Evolutionary conservation across 257 asterid species (phyloP).

Genomic region (Gentiana macrophylla): DNA sequence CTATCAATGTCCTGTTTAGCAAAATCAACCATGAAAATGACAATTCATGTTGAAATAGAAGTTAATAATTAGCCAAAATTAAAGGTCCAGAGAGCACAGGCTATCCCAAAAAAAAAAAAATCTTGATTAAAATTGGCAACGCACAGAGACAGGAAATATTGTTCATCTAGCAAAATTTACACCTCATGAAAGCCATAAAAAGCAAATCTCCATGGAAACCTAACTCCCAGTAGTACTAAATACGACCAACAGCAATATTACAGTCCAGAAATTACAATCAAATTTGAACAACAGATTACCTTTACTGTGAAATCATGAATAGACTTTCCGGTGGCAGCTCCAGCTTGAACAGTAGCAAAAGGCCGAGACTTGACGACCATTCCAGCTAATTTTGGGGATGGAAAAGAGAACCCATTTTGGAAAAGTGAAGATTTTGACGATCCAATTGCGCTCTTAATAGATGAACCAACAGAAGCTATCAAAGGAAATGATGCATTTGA

Average conservation of each 20-base stretch:
- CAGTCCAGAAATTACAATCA: too few relatives aligned
- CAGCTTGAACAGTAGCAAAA: slow-evolving; percentile 41
- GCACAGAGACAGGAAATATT: too few relatives aligned
- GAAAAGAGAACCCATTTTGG: slow-evolving; percentile 41
- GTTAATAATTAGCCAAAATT: too few relatives aligned
- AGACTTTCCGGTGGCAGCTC: slow-evolving; percentile 78
- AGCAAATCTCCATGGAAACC: too few relatives aligned
- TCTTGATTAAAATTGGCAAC: too few relatives aligned
- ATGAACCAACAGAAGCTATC: slow-evolving; percentile 25
- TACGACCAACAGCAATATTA: too few relatives aligned
- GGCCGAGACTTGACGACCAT: slow-evolving; percentile 35
- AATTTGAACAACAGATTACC: slow-evolving; percentile 23
- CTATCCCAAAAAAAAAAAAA: too few relatives aligned
- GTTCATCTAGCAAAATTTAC: too few relatives aligned
- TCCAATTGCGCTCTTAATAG: slow-evolving; percentile 21
- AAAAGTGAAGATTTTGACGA: slow-evolving; percentile 48
- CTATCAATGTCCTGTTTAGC: slow-evolving; percentile 72
- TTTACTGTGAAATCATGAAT: slow-evolving; percentile 72
- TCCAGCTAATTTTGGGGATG: slow-evolving; percentile 29
- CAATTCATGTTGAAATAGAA: too few relatives aligned
- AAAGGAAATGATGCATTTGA: slow-evolving; percentile 16
- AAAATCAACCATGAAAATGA: background rate
- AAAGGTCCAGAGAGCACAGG: too few relatives aligned
- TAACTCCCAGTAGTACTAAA: too few relatives aligned
- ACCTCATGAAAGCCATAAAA: too few relatives aligned